Evolutionary conservation across 1,139 yeast species (phyloP).

Genomic region (Magnusiomyces suaveolens): DNA sequence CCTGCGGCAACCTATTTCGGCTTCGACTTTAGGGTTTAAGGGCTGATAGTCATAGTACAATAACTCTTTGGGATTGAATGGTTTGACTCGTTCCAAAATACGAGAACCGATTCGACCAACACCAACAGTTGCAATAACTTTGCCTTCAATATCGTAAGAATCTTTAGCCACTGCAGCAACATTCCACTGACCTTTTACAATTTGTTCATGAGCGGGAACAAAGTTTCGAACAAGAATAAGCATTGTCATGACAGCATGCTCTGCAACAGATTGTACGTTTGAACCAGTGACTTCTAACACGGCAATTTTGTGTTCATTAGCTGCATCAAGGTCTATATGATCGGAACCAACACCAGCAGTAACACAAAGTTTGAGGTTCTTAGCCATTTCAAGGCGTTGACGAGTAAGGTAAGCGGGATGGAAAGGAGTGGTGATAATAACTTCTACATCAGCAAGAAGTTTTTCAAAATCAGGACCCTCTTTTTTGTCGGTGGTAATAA

Average conservation of each 20-base stretch:
- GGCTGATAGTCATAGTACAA: slow-evolving; percentile 70
- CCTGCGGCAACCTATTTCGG: slow-evolving; percentile 50
- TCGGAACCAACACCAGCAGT: slow-evolving; percentile 86
- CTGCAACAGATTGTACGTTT: slow-evolving; percentile 72
- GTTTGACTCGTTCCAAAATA: slow-evolving; percentile 59
- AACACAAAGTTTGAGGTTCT: slow-evolving; percentile 59
- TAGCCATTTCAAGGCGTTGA: slow-evolving; percentile 59
- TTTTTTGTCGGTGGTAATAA: slow-evolving; percentile 57
- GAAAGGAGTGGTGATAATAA: slow-evolving; percentile 75
- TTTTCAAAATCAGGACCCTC: slow-evolving; percentile 64
- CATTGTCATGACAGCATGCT: slow-evolving; percentile 70
- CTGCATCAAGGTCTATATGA: slow-evolving; percentile 66
- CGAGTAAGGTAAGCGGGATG: slow-evolving; percentile 69
- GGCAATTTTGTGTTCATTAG: slow-evolving; percentile 52
- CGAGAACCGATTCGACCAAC: slow-evolving; percentile 78
- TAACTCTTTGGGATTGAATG: slow-evolving; percentile 67
- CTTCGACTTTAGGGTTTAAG: slow-evolving; percentile 48
- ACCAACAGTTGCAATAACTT: slow-evolving; percentile 69
- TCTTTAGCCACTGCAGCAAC: slow-evolving; percentile 70
- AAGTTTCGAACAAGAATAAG: slow-evolving; percentile 64
- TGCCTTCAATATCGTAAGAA: slow-evolving; percentile 66
- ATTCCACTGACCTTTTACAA: slow-evolving; percentile 56
- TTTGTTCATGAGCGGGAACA: slow-evolving; percentile 69
- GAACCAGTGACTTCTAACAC: slow-evolving; percentile 79
- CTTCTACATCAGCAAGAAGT: slow-evolving; percentile 60